Percentiles rank a stretch among this genome's conserved stretches.
phyloP scores from a whole-genome alignment of 2,329 filamentous ascomycete species.

The Stagonosporopsis vannaccii region DNA sequence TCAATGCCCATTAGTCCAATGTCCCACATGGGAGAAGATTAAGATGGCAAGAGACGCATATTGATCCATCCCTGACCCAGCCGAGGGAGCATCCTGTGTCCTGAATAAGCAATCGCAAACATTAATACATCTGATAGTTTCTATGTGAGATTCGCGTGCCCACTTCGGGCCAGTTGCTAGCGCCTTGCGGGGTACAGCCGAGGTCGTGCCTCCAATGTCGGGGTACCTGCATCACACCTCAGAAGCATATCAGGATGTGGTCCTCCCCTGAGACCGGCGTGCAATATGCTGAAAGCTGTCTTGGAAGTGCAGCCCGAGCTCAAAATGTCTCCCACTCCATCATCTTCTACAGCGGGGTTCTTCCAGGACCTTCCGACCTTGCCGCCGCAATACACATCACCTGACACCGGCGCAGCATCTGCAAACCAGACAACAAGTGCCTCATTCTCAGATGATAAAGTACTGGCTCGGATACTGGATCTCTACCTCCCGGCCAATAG shows the following conservation, averaged over 20 bases:
- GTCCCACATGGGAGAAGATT: too few relatives aligned
- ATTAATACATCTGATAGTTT: too few relatives aligned
- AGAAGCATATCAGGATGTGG: not conserved
- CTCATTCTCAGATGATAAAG: conserved; percentile 28
- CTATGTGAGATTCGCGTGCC: too few relatives aligned
- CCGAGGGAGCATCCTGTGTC: too few relatives aligned
- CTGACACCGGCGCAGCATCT: not conserved
- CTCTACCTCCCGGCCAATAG: conserved; percentile 33
- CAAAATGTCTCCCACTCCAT: conserved; percentile 31
- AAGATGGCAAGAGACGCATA: too few relatives aligned
- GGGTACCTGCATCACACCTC: conserved; percentile 8
- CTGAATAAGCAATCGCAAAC: too few relatives aligned
- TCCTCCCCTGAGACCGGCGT: not conserved
- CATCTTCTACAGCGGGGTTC: conserved; percentile 42
- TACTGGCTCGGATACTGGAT: conserved; percentile 30
- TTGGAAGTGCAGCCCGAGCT: conserved; percentile 14
- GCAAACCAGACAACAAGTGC: not conserved
- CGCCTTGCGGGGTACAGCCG: conserved; percentile 10
- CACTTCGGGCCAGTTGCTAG: not conserved
- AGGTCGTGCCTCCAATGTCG: conserved; percentile 1
- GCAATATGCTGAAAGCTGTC: conserved; percentile 8
- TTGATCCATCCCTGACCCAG: too few relatives aligned
- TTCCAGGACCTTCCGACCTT: conserved; percentile 38
- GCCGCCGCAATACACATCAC: conserved; percentile 36
- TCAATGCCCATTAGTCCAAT: too few relatives aligned